phyloP scores from a whole-genome alignment of 768 basidiomycete genomes.

The Imleria badia region DNA sequence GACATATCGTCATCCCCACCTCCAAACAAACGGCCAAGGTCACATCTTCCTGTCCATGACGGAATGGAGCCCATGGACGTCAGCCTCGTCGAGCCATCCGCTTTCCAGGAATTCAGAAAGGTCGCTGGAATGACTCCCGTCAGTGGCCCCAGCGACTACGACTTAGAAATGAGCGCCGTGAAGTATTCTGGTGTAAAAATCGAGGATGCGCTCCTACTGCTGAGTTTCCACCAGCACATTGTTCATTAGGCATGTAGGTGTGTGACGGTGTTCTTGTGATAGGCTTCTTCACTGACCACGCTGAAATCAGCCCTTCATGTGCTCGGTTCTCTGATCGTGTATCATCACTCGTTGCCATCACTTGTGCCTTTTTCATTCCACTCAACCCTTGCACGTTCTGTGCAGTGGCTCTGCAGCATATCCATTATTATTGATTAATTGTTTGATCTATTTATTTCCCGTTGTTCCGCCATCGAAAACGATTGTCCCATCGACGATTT shows the following conservation, averaged over 20 bases:
- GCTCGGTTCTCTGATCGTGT: conserved; percentile 19
- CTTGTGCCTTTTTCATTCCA: conserved; percentile 9
- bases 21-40: conserved; percentile 30
- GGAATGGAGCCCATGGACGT: conserved; percentile 33
- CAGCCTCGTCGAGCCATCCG: conserved; percentile 39
- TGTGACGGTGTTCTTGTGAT: conserved; percentile 1
- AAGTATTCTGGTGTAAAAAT: conserved; percentile 57
- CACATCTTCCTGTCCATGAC: conserved; percentile 32
- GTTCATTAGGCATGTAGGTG: conserved; percentile 45
- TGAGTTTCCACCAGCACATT: conserved; percentile 71
- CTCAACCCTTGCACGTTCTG: conserved; percentile 6
- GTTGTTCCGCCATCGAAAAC: conserved; percentile 2
- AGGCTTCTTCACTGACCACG: conserved; percentile 8
- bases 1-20: conserved; percentile 44
- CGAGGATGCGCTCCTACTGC: conserved; percentile 71
- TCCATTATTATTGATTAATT: conserved; percentile 39
- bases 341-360: conserved; percentile 16
- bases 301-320: conserved; percentile 13
- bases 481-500: conserved; percentile 8
- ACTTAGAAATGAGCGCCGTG: conserved; percentile 26
- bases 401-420: conserved; percentile 25
- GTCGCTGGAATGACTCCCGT: conserved; percentile 27
- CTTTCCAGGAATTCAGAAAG: conserved; percentile 52
- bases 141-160: conserved; percentile 24
- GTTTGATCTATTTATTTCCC: conserved; percentile 25